Percentiles rank a stretch among this genome's conserved stretches.
Conservation (phyloP, 495 filamentous ascomycete genomes). For the Xylaria sp. region DNA sequence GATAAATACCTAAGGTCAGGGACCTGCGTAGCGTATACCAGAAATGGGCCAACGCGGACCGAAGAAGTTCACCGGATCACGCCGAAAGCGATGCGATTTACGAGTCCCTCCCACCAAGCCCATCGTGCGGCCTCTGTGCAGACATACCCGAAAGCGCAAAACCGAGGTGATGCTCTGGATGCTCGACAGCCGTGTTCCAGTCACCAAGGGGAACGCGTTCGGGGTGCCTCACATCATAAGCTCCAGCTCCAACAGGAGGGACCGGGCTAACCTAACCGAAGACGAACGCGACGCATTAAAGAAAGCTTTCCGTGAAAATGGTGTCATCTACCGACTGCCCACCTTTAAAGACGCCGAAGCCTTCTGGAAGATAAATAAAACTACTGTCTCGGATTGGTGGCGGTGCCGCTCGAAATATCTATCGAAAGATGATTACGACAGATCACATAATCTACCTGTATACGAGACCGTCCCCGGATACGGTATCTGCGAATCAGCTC, state of each 20-base stretch:
- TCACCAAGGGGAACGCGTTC: not conserved
- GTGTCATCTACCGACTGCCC: not conserved
- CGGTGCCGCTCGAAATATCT: not conserved
- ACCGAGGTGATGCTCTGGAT: conserved; percentile 1
- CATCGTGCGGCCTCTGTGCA: not conserved
- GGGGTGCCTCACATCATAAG: not conserved
- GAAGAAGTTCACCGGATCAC: not conserved
- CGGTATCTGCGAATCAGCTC: conserved; percentile 7
- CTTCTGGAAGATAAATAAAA: not conserved
- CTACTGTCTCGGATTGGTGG: not conserved
- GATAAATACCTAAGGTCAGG: not conserved
- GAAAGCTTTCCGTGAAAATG: not conserved
- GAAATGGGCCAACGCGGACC: not conserved
- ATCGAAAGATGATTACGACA: not conserved
- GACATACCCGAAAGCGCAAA: not conserved
- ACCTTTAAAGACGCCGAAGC: not conserved
- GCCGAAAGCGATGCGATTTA: conserved; percentile 6
- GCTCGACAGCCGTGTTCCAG: not conserved
- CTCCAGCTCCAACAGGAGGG: not conserved
- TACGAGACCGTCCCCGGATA: not conserved
- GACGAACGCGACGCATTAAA: not conserved
- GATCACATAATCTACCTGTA: not conserved
- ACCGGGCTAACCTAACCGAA: not conserved
- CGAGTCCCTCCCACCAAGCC: not conserved
- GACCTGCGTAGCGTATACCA: not conserved